phyloP scores from a whole-genome alignment of 345 rosid species.

The Clarkia xantiana region DNA sequence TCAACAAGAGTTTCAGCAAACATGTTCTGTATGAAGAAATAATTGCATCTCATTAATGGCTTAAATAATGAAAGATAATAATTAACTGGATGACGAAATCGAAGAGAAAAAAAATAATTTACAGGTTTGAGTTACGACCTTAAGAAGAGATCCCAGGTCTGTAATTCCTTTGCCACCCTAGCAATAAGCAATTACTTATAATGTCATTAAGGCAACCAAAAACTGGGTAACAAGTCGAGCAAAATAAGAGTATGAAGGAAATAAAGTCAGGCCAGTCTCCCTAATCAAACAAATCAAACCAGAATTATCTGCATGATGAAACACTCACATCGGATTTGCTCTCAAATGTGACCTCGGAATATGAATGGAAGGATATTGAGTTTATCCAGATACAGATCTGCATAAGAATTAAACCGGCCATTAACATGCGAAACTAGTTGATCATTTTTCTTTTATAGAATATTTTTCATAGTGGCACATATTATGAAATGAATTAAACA shows the following conservation, averaged over 20 bases:
- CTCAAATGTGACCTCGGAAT: constrained; percentile 55
- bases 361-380: constrained; percentile 50
- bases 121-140: constrained; percentile 24
- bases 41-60: constrained; percentile 11
- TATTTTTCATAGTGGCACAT: too few relatives aligned
- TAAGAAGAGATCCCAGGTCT: constrained; percentile 63
- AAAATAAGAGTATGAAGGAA: neutral
- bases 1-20: constrained; percentile 81
- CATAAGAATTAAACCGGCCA: constrained; percentile 6
- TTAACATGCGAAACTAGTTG: neutral
- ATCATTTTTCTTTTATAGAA: too few relatives aligned
- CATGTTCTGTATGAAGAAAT: constrained; percentile 36
- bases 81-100: neutral
- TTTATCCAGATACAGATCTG: constrained; percentile 76
- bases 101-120: neutral
- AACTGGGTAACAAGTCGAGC: neutral
- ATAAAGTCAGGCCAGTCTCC: neutral
- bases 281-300: neutral
- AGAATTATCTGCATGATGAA: neutral
- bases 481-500: too few relatives aligned
- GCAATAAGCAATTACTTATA: constrained; percentile 6
- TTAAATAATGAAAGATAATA: too few relatives aligned
- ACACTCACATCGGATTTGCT: constrained; percentile 53
- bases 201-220: constrained; percentile 5
- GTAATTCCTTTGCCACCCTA: constrained; percentile 89